Base-by-base conservation (phyloP, 2,329 filamentous ascomycete genomes). In the Pyrenophora tritici-repentis region DNA sequence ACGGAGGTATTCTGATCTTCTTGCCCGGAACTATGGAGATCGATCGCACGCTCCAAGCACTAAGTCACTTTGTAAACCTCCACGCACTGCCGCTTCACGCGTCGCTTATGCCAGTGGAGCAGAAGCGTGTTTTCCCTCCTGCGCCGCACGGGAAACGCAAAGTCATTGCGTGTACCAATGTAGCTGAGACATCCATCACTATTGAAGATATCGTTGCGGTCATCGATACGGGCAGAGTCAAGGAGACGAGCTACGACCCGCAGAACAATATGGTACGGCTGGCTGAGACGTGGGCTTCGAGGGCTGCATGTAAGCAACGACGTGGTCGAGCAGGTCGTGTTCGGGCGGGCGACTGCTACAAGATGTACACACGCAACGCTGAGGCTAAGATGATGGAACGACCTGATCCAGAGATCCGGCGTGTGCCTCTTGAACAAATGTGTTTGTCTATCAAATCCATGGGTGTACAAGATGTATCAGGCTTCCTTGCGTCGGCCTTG, bases 201-300 rank as follows among this genome's bases (percentile, higher is more conserved):
- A 99, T 99, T 53, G 92, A 97, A 68, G 94, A 99, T 68, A 90
- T 99, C 45, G 89, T 97, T 2, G 93, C 90, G 2, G 94, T 99
- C 38, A 93, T 99, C 57, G 94, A 99, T 71, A 94, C 89, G 9
- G 94, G 94, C 22, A 87, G 91, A 45, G 94, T 99, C 53, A 99
- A 99, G 70, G 93, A 99, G 74, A 99, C 92, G 0, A 93, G 90
- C 69, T 97, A 92, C 65, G 94, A 97, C 70, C 85, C 91, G 0
- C 83, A 88, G 56, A 96, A 88, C 70, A 96, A 96, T 69, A 96
- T 97, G 86, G 88, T 95, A 36, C 91, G 90, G 65, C 84, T 99
- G 1, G 89, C 93, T 62, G 94, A 99, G 76, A 91, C 91, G 0
- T 99, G 92, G 92, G 94, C 92, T 0, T 97, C 93, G 1, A 85